phyloP scores from a whole-genome alignment of 805 yeast genomes.

The Schizosaccharomyces cryophilus region DNA sequence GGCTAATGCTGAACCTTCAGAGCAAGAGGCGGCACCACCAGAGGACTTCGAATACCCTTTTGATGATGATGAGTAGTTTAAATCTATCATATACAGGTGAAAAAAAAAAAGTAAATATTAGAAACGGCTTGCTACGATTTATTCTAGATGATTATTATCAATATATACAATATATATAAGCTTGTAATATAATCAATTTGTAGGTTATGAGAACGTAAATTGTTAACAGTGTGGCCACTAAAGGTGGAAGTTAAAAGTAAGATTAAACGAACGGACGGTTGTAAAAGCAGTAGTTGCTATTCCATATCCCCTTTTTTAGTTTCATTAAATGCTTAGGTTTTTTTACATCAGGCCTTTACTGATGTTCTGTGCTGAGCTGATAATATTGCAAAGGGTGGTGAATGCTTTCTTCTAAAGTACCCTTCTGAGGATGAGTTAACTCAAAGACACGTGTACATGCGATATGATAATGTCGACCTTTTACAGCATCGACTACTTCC shows the following conservation, averaged over 20 bases:
- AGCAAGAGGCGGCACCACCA: slow-evolving; percentile 2
- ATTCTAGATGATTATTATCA: too few species aligned
- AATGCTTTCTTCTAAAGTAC: slow-evolving; percentile 28
- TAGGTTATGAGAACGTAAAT: too few species aligned
- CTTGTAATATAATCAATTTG: too few species aligned
- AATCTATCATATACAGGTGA: background rate
- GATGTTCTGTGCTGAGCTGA: slow-evolving; percentile 2
- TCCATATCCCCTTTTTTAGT: too few species aligned
- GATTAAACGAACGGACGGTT: too few species aligned
- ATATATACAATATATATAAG: too few species aligned
- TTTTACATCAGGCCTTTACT: background rate
- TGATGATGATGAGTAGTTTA: slow-evolving; percentile 1
- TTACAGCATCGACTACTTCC: slow-evolving; percentile 42
- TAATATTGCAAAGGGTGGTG: slow-evolving; percentile 76
- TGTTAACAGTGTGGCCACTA: too few species aligned
- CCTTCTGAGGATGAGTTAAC: slow-evolving; percentile 24
- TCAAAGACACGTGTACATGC: slow-evolving; percentile 86
- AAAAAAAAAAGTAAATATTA: background rate
- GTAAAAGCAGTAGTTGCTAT: too few species aligned
- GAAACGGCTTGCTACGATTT: too few species aligned
- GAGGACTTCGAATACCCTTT: slow-evolving; percentile 3
- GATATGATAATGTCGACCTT: slow-evolving; percentile 45
- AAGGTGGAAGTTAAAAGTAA: too few species aligned
- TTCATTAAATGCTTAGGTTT: too few species aligned
- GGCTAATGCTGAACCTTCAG: background rate